phyloP scores from a whole-genome alignment of 129 eudicot species.

The Tagetes erecta region DNA sequence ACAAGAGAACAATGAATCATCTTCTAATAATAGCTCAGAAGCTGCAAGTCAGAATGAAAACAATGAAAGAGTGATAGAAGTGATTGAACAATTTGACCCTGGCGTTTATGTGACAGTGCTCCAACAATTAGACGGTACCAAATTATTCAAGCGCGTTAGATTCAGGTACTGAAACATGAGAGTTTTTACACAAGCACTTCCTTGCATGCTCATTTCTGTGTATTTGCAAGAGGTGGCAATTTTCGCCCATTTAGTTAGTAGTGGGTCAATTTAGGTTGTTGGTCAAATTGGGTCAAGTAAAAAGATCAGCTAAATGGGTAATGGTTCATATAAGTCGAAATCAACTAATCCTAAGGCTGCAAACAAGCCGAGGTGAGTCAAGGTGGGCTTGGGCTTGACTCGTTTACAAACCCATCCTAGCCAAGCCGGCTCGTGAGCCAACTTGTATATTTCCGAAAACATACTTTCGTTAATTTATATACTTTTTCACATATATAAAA shows the following conservation, averaged over 20 bases:
- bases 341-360: too few species aligned
- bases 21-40: conserved; percentile 32
- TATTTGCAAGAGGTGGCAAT: neutral
- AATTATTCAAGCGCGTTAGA: conserved; percentile 70
- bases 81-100: conserved; percentile 82
- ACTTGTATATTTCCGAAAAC: too few species aligned
- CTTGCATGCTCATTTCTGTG: conserved; percentile 4
- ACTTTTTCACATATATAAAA: too few species aligned
- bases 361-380: too few species aligned
- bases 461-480: too few species aligned
- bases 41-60: conserved; percentile 29
- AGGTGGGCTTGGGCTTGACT: too few species aligned
- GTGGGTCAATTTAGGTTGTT: neutral
- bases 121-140: conserved; percentile 55
- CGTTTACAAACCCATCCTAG: too few species aligned
- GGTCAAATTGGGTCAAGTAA: neutral
- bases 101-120: conserved; percentile 78
- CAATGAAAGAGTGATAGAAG: conserved; percentile 53
- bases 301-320: neutral
- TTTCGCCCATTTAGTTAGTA: neutral
- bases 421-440: too few species aligned
- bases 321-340: neutral
- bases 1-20: conserved; percentile 37
- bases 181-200: neutral
- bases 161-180: conserved; percentile 61